These are phyloP conservation scores for Hexamita inflata DNA, from an alignment of 208 protist species.

Conservation along the genomic window DNA sequence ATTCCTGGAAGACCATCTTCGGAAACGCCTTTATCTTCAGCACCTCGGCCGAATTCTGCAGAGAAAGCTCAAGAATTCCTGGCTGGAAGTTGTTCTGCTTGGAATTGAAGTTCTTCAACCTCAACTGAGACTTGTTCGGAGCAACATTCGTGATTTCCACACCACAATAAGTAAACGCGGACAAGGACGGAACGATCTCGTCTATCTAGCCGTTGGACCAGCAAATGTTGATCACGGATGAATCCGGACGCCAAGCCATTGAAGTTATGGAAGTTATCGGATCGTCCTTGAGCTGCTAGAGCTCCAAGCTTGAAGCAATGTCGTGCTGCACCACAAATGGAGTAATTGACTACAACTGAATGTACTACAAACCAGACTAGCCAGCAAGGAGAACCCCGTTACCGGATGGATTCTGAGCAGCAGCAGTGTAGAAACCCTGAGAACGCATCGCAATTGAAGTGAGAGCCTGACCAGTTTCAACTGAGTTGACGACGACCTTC, in stretches of 20 bases:
- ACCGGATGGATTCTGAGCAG: not conserved
- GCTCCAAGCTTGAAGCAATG: too few relatives aligned
- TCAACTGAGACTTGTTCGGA: not conserved
- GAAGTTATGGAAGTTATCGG: too few relatives aligned
- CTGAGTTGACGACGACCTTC: not conserved
- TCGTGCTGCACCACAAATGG: too few relatives aligned
- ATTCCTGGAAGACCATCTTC: not conserved
- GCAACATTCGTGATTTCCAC: not conserved
- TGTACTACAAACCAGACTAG: not conserved
- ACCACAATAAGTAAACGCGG: not conserved
- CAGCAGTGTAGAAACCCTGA: not conserved
- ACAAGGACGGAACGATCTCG: not conserved
- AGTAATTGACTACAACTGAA: not conserved
- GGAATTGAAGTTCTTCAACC: not conserved
- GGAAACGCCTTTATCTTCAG: not conserved
- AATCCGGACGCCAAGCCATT: not conserved
- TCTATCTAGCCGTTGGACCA: not conserved
- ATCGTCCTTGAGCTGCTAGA: too few relatives aligned
- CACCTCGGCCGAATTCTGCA: not conserved
- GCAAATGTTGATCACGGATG: not conserved
- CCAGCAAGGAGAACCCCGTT: not conserved
- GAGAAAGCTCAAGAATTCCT: not conserved
- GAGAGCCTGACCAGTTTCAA: slow-evolving; percentile 15
- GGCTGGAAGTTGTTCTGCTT: not conserved
- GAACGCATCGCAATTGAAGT: not conserved